Percentiles rank a stretch among this genome's conserved stretches.
Evolutionary conservation across 495 filamentous ascomycete genomes (phyloP).

Genomic region (Aspergillus bridgeri): DNA sequence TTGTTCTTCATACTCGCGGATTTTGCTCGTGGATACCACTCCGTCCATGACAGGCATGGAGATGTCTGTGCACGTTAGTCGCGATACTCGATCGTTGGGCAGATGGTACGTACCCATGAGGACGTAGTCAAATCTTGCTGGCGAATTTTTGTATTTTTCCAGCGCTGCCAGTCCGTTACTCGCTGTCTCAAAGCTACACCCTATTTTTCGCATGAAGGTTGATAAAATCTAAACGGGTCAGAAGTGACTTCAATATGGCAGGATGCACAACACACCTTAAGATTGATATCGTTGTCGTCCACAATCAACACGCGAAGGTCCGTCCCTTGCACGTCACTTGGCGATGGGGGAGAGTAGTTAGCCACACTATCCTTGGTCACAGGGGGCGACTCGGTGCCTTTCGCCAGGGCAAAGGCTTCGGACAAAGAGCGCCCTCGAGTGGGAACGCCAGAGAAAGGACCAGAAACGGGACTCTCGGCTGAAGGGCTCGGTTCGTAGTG

Average conservation of each 20-base stretch:
- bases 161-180: constrained; percentile 57
- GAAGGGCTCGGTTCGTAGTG: background rate
- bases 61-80: constrained; percentile 41
- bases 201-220: constrained; percentile 53
- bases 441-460: constrained; percentile 10
- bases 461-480: constrained; percentile 1
- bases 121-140: constrained; percentile 44
- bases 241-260: background rate
- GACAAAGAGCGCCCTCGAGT: constrained; percentile 8
- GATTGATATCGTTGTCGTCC: constrained; percentile 50
- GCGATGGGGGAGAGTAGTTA: background rate
- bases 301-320: constrained; percentile 38
- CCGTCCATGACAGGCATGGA: constrained; percentile 68
- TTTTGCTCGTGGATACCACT: constrained; percentile 53
- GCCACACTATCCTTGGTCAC: constrained; percentile 14
- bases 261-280: constrained; percentile 28
- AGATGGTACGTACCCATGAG: constrained; percentile 49
- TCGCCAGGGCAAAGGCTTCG: constrained; percentile 14
- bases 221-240: constrained; percentile 32
- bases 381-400: constrained; percentile 15
- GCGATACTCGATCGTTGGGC: background rate
- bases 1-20: constrained; percentile 48
- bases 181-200: constrained; percentile 49
- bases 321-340: constrained; percentile 5
- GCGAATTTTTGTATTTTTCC: constrained; percentile 42